A percentile compares a stretch with the other conserved stretches of the same genome.
These are phyloP conservation scores for Solanum pinnatisectum DNA, from an alignment of 257 asterid species.

Conservation along the genomic window DNA sequence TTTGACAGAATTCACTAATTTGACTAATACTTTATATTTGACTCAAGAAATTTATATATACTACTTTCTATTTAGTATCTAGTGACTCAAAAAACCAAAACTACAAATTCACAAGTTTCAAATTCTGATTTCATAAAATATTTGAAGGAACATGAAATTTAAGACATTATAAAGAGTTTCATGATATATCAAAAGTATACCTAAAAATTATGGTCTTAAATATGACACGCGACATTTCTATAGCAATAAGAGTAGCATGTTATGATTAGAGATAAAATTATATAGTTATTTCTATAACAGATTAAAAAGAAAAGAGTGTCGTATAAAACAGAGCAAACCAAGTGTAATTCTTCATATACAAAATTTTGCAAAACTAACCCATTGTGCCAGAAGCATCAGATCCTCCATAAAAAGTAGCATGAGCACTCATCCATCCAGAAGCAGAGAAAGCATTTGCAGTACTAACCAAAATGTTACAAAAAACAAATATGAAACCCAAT, in stretches of 20 bases:
- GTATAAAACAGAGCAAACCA: neutral
- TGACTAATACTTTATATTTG: neutral
- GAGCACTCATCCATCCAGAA: conserved; percentile 35
- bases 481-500: conserved; percentile 2
- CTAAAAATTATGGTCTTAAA: neutral
- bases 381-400: conserved; percentile 47
- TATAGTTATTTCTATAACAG: accelerated
- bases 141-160: neutral
- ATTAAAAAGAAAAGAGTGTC: neutral
- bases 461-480: conserved; percentile 1
- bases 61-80: neutral
- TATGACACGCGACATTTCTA: neutral
- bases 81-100: neutral
- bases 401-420: conserved; percentile 42
- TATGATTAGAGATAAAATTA: neutral
- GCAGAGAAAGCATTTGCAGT: conserved; percentile 24
- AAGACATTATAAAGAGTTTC: neutral
- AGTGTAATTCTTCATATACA: neutral
- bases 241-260: neutral
- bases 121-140: neutral
- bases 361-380: conserved; percentile 14
- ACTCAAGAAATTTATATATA: neutral
- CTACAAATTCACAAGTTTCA: neutral
- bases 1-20: neutral
- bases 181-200: neutral